A percentile compares a stretch with the other conserved stretches of the same genome.
phyloP scores from a whole-genome alignment of 805 yeast genomes.

The Candida peoriensis region DNA sequence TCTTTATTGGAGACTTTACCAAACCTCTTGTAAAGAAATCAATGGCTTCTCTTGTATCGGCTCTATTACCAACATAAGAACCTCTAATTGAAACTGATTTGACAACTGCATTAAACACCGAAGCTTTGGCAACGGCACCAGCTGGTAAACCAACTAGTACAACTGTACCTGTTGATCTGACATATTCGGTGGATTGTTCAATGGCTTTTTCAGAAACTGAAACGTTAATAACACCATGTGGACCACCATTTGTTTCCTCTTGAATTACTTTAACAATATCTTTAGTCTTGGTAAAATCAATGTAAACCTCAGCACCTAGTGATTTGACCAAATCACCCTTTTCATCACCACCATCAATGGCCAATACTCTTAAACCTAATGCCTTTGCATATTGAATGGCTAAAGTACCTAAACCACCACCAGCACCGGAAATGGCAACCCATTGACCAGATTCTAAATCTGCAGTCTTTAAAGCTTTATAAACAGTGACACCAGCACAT shows the following conservation, averaged over 20 bases:
- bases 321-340: constrained; percentile 48
- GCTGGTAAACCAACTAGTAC: constrained; percentile 59
- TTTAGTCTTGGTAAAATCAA: constrained; percentile 49
- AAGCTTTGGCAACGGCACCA: constrained; percentile 40
- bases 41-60: constrained; percentile 54
- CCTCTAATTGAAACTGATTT: constrained; percentile 41
- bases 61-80: constrained; percentile 25
- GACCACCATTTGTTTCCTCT: constrained; percentile 54
- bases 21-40: constrained; percentile 65
- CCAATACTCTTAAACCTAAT: constrained; percentile 68
- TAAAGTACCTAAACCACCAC: constrained; percentile 75
- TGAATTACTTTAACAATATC: constrained; percentile 42
- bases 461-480: constrained; percentile 63
- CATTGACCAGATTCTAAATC: constrained; percentile 58
- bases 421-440: constrained; percentile 75
- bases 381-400: constrained; percentile 75
- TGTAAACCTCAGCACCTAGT: constrained; percentile 60
- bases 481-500: constrained; percentile 45
- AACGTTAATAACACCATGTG: constrained; percentile 59
- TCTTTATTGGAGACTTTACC: constrained; percentile 55
- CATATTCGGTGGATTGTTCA: constrained; percentile 44
- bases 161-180: constrained; percentile 55
- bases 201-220: constrained; percentile 53
- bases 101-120: constrained; percentile 45
- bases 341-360: constrained; percentile 71